A percentile compares a stretch with the other conserved stretches of the same genome.
phyloP scores from a whole-genome alignment of 148 eudicot species.

The Hydrangea macrophylla region DNA sequence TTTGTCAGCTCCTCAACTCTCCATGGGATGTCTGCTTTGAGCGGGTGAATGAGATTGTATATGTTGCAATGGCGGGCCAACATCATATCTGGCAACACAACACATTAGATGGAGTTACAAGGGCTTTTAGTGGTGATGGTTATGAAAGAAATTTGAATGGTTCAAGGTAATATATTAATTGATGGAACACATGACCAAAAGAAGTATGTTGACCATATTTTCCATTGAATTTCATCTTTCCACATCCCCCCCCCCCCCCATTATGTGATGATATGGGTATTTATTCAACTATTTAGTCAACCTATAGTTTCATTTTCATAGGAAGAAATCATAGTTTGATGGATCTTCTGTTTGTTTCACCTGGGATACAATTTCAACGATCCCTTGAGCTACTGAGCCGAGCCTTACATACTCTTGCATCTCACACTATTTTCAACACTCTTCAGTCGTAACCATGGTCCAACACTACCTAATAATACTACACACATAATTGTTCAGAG shows the following conservation, averaged over 20 bases:
- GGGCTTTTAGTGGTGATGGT: conserved; percentile 91
- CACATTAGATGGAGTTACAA: conserved; percentile 54
- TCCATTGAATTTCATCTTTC: neutral
- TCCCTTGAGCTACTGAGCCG: no score
- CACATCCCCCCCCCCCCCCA: neutral
- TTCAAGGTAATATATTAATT: conserved; percentile 44
- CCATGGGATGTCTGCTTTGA: conserved; percentile 98
- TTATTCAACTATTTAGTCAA: no score
- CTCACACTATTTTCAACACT: no score
- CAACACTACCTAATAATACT: no score
- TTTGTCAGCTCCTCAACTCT: conserved; percentile 89
- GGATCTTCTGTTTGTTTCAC: no score
- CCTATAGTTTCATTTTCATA: no score
- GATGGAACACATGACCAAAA: neutral
- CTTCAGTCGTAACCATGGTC: no score
- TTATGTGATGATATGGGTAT: no score
- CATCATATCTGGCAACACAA: conserved; percentile 94
- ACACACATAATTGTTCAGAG: no score
- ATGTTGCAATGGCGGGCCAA: conserved; percentile 98
- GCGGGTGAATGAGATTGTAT: conserved; percentile 61
- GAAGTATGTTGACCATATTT: conserved; percentile 11
- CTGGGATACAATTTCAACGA: no score
- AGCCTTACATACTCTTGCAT: no score
- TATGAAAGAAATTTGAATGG: conserved; percentile 95
- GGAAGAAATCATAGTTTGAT: no score